Percentiles rank a stretch among this genome's conserved stretches.
Evolutionary conservation across 768 basidiomycete genomes (phyloP).

Genomic region (Mycena pura): DNA sequence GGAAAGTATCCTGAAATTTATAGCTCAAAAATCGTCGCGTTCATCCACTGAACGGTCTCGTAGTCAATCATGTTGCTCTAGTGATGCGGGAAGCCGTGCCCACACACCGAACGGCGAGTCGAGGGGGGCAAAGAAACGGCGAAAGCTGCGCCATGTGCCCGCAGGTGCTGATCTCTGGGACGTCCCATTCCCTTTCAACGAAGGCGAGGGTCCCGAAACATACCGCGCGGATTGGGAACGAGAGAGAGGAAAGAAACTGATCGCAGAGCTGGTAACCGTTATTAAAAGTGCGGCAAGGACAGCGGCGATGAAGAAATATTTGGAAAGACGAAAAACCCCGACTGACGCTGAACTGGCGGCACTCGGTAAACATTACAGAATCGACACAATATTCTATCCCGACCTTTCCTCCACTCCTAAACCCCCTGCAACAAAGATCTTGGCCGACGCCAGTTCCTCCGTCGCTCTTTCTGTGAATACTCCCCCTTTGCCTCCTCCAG

Average conservation of each 20-base stretch:
- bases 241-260: constrained; percentile 66
- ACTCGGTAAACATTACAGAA: constrained; percentile 19
- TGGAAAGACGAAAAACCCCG: constrained; percentile 34
- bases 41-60: constrained; percentile 5
- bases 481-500: too few species aligned
- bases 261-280: constrained; percentile 64
- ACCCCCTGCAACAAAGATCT: too few species aligned
- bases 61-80: constrained; percentile 1
- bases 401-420: too few species aligned
- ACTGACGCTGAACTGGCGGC: constrained; percentile 15
- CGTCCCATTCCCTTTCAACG: constrained; percentile 76
- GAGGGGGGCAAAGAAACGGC: constrained; percentile 55
- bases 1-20: constrained; percentile 64
- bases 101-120: constrained; percentile 20
- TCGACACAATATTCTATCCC: constrained; percentile 14
- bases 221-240: constrained; percentile 71
- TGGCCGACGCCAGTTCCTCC: constrained; percentile 32
- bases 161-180: constrained; percentile 87
- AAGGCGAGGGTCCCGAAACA: constrained; percentile 75
- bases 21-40: constrained; percentile 38
- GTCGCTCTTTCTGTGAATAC: constrained; percentile 1
- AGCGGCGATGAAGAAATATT: constrained; percentile 62
- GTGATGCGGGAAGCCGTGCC: constrained; percentile 1
- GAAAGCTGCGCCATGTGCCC: constrained; percentile 71
- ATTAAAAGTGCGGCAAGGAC: constrained; percentile 67